A percentile compares a stretch with the other conserved stretches of the same genome.
Conservation (phyloP, 2,329 filamentous ascomycete species). For the Pestalotiopsis sp. region DNA sequence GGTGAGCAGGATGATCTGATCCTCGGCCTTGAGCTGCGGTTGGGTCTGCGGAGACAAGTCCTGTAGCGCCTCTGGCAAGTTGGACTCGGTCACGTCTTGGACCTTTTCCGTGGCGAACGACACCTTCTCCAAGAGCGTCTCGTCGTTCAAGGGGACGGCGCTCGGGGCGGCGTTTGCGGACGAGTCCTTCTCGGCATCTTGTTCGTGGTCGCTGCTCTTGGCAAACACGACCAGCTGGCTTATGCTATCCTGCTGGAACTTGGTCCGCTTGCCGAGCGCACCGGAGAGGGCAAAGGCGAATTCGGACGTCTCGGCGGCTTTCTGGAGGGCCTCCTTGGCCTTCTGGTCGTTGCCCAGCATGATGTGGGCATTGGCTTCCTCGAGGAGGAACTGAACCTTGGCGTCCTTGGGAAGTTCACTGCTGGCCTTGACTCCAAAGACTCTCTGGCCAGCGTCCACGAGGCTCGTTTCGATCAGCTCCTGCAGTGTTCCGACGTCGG, state of each 20-base stretch:
- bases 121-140: conserved; percentile 88
- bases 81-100: conserved; percentile 25
- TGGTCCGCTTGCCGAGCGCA: conserved; percentile 81
- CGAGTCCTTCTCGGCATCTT: conserved; percentile 4
- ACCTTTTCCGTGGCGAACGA: conserved; percentile 65
- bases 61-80: conserved; percentile 63
- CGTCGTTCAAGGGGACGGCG: conserved; percentile 82
- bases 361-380: conserved; percentile 81
- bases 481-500: conserved; percentile 59
- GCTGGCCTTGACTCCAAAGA: conserved; percentile 12
- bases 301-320: conserved; percentile 67
- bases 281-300: conserved; percentile 86
- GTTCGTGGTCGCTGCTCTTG: conserved; percentile 60
- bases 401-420: conserved; percentile 43
- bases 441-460: conserved; percentile 38
- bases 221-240: conserved; percentile 93
- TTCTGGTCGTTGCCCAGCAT: conserved; percentile 80
- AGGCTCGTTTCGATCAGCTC: conserved; percentile 48
- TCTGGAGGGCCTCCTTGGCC: conserved; percentile 70
- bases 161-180: conserved; percentile 52
- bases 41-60: conserved; percentile 77
- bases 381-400: conserved; percentile 75
- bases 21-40: conserved; percentile 78
- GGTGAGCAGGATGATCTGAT: conserved; percentile 88
- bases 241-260: conserved; percentile 76